Evolutionary conservation across 371 early-diverging fungal genomes (phyloP).

Genomic region (Fennellomyces sp.): DNA sequence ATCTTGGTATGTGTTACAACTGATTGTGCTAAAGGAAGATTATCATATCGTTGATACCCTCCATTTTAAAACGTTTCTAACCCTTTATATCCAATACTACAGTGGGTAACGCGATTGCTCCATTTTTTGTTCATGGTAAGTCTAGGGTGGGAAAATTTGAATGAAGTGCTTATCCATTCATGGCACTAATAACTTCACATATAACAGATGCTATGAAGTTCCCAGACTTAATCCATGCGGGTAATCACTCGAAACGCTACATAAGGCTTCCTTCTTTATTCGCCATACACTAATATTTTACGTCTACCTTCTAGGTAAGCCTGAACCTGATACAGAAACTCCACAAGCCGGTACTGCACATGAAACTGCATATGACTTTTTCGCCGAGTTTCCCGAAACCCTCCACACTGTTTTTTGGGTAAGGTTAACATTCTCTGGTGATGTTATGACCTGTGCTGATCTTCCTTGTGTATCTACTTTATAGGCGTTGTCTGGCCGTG

Average conservation of each 20-base stretch:
- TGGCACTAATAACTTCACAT: no score
- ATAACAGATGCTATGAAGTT: slow-evolving; percentile 47
- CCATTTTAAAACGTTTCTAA: not conserved
- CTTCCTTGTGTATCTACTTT: not conserved
- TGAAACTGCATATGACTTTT: slow-evolving; percentile 55
- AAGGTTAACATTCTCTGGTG: not conserved
- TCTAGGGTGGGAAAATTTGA: not conserved
- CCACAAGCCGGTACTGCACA: slow-evolving; percentile 56
- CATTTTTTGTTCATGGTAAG: slow-evolving; percentile 43
- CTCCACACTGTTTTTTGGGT: slow-evolving; percentile 49
- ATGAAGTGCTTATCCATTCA: no score
- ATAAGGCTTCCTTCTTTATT: no score
- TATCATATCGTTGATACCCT: no score
- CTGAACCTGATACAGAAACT: slow-evolving; percentile 46
- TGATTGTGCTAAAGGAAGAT: no score
- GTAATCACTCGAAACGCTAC: no score
- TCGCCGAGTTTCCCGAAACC: slow-evolving; percentile 45
- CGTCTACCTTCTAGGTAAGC: no score
- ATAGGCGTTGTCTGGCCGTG: slow-evolving; percentile 39
- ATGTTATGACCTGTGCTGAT: not conserved
- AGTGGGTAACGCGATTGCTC: slow-evolving; percentile 53
- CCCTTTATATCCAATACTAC: no score
- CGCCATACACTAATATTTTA: no score
- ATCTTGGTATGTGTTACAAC: slow-evolving; percentile 24
- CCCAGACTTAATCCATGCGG: slow-evolving; percentile 55